phyloP scores from a whole-genome alignment of 805 yeast species.

The Komagataella pseudopastoris region DNA sequence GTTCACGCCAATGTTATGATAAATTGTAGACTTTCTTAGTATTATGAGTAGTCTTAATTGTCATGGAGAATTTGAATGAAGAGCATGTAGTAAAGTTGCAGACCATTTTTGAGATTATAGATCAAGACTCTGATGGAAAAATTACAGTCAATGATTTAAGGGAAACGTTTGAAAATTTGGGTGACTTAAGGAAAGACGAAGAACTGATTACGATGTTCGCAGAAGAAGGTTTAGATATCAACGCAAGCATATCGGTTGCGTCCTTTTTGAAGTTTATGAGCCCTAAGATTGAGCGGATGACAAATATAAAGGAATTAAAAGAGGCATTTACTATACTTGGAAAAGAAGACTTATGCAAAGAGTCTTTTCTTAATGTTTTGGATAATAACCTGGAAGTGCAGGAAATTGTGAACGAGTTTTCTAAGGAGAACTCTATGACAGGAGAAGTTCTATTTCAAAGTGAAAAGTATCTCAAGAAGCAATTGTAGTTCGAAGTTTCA shows the following conservation, averaged over 20 bases:
- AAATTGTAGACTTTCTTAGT: neutral
- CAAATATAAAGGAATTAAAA: conserved; percentile 35
- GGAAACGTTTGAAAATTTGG: conserved; percentile 37
- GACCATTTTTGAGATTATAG: conserved; percentile 69
- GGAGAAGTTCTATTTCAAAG: conserved; percentile 50
- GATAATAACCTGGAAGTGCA: conserved; percentile 36
- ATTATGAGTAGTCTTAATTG: neutral
- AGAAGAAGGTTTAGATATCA: conserved; percentile 12
- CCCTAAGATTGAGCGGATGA: conserved; percentile 33
- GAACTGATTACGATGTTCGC: conserved; percentile 37
- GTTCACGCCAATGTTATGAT: neutral
- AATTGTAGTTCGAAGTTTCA: conserved; percentile 7
- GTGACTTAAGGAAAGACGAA: conserved; percentile 26
- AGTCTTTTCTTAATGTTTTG: conserved; percentile 19
- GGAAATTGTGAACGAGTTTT: conserved; percentile 39
- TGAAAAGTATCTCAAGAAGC: conserved; percentile 40
- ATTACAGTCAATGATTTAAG: conserved; percentile 43
- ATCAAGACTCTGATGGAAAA: conserved; percentile 66
- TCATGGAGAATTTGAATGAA: conserved; percentile 29
- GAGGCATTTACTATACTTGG: conserved; percentile 30
- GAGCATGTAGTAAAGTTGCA: conserved; percentile 54
- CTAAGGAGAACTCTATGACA: conserved; percentile 35
- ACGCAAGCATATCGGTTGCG: conserved; percentile 40
- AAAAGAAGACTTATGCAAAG: conserved; percentile 25
- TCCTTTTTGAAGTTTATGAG: conserved; percentile 54